Evolutionary conservation across 352 stramenopile species (phyloP).

Genomic region (Thraustochytrium sp.): DNA sequence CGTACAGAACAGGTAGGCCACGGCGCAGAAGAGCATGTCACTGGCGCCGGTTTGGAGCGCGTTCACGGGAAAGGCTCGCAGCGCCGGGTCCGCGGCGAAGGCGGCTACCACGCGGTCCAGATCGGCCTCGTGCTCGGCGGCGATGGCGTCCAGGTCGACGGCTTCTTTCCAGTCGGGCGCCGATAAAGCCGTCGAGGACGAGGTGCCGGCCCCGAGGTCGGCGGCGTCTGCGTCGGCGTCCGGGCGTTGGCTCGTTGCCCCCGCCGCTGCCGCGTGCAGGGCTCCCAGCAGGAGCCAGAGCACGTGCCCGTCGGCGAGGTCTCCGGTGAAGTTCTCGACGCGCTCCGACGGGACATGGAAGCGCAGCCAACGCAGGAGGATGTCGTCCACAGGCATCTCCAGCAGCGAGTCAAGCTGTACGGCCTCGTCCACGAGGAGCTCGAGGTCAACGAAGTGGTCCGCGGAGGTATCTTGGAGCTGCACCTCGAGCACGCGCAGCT

Average conservation of each 20-base stretch:
- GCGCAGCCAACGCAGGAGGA: conserved; percentile 13
- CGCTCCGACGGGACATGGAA: conserved; percentile 4
- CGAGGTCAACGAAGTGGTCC: neutral
- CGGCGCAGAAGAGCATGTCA: neutral
- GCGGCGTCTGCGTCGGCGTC: too few relatives aligned
- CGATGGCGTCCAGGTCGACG: neutral
- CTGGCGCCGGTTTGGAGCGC: neutral
- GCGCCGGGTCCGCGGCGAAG: neutral
- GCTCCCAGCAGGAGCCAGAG: neutral
- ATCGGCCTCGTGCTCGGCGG: neutral
- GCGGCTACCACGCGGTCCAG: neutral
- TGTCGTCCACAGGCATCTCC: neutral
- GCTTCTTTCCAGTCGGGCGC: neutral
- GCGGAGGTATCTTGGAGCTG: neutral
- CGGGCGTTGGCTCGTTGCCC: neutral
- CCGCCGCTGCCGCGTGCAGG: neutral
- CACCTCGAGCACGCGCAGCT: neutral
- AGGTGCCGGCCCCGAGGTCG: neutral
- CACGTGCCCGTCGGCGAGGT: neutral
- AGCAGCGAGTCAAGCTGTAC: neutral
- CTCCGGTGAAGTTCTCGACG: conserved; percentile 8
- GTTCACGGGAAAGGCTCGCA: neutral
- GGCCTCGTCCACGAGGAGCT: neutral
- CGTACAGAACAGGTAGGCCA: conserved; percentile 20
- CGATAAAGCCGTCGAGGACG: too few relatives aligned